phyloP scores from a whole-genome alignment of 495 filamentous ascomycete species.

The Podospora anserina region DNA sequence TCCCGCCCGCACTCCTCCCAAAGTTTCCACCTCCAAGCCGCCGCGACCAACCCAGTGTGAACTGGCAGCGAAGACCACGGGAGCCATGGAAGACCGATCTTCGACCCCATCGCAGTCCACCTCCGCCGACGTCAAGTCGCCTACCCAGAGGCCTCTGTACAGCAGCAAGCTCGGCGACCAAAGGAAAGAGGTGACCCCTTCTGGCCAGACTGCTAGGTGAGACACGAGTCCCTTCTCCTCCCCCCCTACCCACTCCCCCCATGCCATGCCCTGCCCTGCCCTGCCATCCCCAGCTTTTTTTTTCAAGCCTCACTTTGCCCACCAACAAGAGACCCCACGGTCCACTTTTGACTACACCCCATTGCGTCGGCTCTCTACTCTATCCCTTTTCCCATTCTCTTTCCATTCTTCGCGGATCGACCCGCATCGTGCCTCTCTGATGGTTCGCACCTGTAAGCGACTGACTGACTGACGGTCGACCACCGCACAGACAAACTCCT shows the following conservation, averaged over 20 bases:
- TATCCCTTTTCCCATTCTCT: slow-evolving; percentile 5
- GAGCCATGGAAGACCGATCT: slow-evolving; percentile 38
- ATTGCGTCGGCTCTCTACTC: neutral
- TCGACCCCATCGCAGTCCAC: slow-evolving; percentile 27
- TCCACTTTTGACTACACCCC: neutral
- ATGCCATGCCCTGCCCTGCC: slow-evolving; percentile 8
- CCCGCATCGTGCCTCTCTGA: neutral
- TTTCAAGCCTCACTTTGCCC: slow-evolving; percentile 15
- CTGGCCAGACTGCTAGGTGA: slow-evolving; percentile 35
- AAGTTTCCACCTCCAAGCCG: slow-evolving; percentile 31
- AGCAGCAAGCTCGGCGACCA: slow-evolving; percentile 39
- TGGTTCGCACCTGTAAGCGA: slow-evolving; percentile 7
- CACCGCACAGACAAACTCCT: slow-evolving; percentile 39
- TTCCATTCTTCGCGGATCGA: slow-evolving; percentile 8
- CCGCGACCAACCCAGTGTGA: slow-evolving; percentile 26
- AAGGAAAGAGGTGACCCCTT: slow-evolving; percentile 24
- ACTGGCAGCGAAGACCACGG: slow-evolving; percentile 18
- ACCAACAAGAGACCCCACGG: slow-evolving; percentile 27
- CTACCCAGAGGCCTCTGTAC: slow-evolving; percentile 30
- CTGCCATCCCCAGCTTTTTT: slow-evolving; percentile 23
- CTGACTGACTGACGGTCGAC: slow-evolving; percentile 25
- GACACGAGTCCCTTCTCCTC: slow-evolving; percentile 30
- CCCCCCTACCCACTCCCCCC: slow-evolving; percentile 19
- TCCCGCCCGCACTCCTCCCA: slow-evolving; percentile 33
- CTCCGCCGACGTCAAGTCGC: slow-evolving; percentile 31